These are phyloP conservation scores for Nitzschia palea DNA, from an alignment of 108 stramenopile species.

Conservation along the genomic window DNA sequence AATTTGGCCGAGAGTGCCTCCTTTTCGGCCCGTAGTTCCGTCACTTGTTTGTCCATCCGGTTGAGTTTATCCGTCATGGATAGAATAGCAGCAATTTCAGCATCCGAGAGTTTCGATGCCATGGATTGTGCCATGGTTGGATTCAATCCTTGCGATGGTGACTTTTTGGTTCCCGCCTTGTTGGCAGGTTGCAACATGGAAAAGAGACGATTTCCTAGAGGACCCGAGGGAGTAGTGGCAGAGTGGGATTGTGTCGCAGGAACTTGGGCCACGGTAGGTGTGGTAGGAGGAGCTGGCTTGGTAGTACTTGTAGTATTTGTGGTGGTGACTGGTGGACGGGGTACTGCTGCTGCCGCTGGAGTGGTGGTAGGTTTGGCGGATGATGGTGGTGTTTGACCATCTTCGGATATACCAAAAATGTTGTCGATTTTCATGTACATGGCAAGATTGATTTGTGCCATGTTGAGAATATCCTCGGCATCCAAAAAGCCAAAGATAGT, in stretches of 20 bases:
- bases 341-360: conserved; percentile 1
- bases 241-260: neutral
- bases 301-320: neutral
- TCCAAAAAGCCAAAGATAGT: conserved; percentile 69
- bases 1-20: conserved; percentile 67
- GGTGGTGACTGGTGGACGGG: conserved; percentile 3
- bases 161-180: conserved; percentile 10
- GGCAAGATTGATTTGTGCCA: conserved; percentile 68
- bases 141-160: conserved; percentile 46
- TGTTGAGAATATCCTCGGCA: conserved; percentile 74
- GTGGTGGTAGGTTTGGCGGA: conserved; percentile 29
- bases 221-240: neutral
- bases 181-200: conserved; percentile 26
- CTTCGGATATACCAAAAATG: conserved; percentile 70
- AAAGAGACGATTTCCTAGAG: conserved; percentile 9
- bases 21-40: conserved; percentile 48
- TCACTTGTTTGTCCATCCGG: conserved; percentile 59
- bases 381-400: conserved; percentile 25
- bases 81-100: conserved; percentile 82
- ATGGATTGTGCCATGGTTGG: conserved; percentile 74
- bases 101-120: conserved; percentile 77
- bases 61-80: conserved; percentile 74
- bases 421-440: conserved; percentile 73
- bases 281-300: neutral
- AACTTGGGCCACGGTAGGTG: neutral